Conservation (phyloP, 345 rosid species). For the Eucalyptus caleyi region DNA sequence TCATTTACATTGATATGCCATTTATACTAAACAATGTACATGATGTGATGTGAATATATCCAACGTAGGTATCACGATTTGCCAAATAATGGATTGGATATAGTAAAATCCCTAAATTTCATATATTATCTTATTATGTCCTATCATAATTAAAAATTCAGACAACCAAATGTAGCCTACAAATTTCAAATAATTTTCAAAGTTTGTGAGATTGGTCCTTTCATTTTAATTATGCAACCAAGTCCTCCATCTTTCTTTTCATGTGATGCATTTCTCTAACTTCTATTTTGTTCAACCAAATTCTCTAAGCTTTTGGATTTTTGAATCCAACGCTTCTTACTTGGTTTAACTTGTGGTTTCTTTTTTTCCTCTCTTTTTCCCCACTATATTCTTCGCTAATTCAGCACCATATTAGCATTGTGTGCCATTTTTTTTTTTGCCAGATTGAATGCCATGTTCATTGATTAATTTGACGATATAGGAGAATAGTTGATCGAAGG, state of each 20-base stretch:
- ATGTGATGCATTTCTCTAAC: background rate
- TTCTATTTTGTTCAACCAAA: background rate
- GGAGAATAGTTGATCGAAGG: background rate
- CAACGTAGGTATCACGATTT: rapidly evolving
- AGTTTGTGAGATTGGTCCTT: background rate
- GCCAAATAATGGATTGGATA: no score
- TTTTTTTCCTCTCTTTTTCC: background rate
- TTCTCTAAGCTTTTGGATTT: background rate
- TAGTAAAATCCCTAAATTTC: no score
- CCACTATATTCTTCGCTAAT: background rate
- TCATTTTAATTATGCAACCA: background rate
- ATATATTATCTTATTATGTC: no score
- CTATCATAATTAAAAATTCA: no score
- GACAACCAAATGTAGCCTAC: rapidly evolving
- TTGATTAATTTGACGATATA: background rate
- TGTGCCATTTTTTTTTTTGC: background rate
- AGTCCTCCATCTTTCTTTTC: background rate
- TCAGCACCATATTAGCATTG: background rate
- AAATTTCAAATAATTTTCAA: background rate
- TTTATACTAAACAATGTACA: no score
- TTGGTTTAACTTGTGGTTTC: background rate
- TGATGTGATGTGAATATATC: no score
- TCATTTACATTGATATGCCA: no score
- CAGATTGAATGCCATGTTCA: background rate
- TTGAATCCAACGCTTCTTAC: background rate